Percentiles rank a stretch among this genome's conserved stretches.
phyloP scores from a whole-genome alignment of 345 rosid species.

The Physaria fendleri region DNA sequence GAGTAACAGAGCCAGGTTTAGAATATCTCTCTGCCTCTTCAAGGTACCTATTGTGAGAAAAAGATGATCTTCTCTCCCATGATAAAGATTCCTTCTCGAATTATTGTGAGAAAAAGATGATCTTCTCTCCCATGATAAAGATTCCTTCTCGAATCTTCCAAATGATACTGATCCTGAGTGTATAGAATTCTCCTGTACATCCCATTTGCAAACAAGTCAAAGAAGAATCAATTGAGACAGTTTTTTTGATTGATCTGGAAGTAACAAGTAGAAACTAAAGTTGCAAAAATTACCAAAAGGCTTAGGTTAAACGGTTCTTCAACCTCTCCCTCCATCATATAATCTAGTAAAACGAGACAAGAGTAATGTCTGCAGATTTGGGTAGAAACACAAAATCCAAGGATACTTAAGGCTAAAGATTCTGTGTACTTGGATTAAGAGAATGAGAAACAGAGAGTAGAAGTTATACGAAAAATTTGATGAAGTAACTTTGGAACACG shows the following conservation, averaged over 20 bases:
- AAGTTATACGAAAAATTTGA: no score
- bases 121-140: constrained; percentile 70
- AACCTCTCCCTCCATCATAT: constrained; percentile 57
- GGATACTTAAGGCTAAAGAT: background rate
- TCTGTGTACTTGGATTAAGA: background rate
- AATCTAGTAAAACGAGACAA: background rate
- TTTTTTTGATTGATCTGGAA: no score
- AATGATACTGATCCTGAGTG: constrained; percentile 86
- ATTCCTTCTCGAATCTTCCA: constrained; percentile 81
- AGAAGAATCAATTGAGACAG: no score
- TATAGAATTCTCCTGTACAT: constrained; percentile 55
- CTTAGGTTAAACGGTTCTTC: constrained; percentile 53
- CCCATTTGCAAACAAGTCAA: no score
- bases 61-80: constrained; percentile 88
- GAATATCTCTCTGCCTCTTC: constrained; percentile 84
- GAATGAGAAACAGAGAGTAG: no score
- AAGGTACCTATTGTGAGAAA: constrained; percentile 74
- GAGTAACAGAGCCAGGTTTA: constrained; percentile 69
- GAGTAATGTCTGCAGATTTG: background rate
- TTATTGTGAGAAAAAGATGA: constrained; percentile 85
- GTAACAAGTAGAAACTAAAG: background rate
- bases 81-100: constrained; percentile 62
- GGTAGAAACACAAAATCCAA: background rate
- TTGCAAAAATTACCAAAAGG: constrained; percentile 45
- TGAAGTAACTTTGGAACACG: constrained; percentile 3